phyloP scores from a whole-genome alignment of 2,329 filamentous ascomycete genomes.

The Orbilia oligospora region DNA sequence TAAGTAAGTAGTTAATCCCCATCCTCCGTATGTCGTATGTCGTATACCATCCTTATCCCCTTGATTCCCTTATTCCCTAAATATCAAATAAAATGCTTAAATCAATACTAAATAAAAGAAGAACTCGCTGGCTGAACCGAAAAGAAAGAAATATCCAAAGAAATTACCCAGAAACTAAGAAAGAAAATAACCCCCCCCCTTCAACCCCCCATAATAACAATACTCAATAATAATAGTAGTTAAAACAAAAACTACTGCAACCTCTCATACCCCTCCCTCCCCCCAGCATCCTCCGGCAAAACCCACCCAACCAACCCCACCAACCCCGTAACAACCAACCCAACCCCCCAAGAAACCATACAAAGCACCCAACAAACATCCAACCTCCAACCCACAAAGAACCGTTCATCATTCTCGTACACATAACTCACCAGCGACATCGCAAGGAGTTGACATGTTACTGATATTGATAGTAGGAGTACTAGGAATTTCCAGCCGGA shows the following conservation, averaged over 20 bases:
- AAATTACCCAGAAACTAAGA: neutral
- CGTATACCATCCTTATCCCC: too few relatives aligned
- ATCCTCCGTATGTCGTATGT: too few relatives aligned
- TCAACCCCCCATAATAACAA: neutral
- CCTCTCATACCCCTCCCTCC: slow-evolving; percentile 61
- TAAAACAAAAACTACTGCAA: slow-evolving; percentile 24
- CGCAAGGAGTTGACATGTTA: slow-evolving; percentile 61
- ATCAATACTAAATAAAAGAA: neutral
- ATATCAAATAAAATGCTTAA: neutral
- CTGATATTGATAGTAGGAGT: slow-evolving; percentile 31
- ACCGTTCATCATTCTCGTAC: slow-evolving; percentile 64
- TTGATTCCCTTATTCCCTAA: neutral
- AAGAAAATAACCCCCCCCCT: too few relatives aligned
- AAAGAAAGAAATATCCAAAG: neutral
- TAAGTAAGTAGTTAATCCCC: too few relatives aligned
- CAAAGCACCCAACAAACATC: slow-evolving; percentile 63
- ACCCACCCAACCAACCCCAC: slow-evolving; percentile 61
- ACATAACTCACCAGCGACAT: slow-evolving; percentile 62
- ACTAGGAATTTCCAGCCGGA: slow-evolving; percentile 70
- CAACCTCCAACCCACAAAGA: slow-evolving; percentile 64
- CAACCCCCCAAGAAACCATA: slow-evolving; percentile 63
- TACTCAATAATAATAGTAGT: neutral
- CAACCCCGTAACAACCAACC: slow-evolving; percentile 55
- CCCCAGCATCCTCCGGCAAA: slow-evolving; percentile 62
- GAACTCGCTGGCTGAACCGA: slow-evolving; percentile 7